A percentile compares a stretch with the other conserved stretches of the same genome.
Evolutionary conservation across 176 grass and related monocot species (phyloP).

Genomic region (Oryza nivara): DNA sequence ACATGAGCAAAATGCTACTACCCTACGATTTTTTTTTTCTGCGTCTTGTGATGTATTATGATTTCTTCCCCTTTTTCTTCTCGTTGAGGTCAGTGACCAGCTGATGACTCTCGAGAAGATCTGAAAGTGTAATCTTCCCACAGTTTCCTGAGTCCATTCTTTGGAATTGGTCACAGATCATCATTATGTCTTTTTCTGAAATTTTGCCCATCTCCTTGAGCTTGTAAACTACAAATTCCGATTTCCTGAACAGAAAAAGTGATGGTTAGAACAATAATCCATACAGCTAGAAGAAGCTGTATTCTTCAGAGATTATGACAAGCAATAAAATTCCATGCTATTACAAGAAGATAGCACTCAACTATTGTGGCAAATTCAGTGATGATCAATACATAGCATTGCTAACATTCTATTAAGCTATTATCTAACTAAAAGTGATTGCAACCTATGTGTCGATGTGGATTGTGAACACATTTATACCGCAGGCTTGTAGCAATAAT

Average conservation of each 20-base stretch:
- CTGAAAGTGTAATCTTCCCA: slow-evolving; percentile 90
- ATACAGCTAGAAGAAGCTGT: background rate
- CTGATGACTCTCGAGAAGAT: slow-evolving; percentile 78
- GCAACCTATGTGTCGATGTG: background rate
- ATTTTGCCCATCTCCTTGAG: slow-evolving; percentile 96
- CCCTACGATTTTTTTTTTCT: background rate
- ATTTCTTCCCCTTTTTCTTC: slow-evolving; percentile 57
- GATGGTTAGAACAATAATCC: slow-evolving; percentile 13
- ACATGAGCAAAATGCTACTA: slow-evolving; percentile 31
- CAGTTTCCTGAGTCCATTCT: slow-evolving; percentile 74
- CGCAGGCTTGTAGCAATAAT: background rate
- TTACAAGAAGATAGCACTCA: background rate
- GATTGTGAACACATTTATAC: background rate
- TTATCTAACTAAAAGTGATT: background rate
- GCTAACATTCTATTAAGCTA: background rate
- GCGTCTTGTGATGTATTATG: background rate
- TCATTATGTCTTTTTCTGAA: slow-evolving; percentile 73
- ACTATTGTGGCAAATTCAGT: background rate
- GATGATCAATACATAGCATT: background rate
- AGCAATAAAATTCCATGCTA: background rate
- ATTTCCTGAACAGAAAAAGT: slow-evolving; percentile 68
- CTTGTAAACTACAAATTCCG: slow-evolving; percentile 92
- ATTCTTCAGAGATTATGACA: background rate
- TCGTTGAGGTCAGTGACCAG: slow-evolving; percentile 31
- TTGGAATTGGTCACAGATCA: slow-evolving; percentile 83